These are phyloP conservation scores for Cytospora paraplurivora DNA, from an alignment of 2,329 filamentous ascomycete genomes.

Conservation along the genomic window DNA sequence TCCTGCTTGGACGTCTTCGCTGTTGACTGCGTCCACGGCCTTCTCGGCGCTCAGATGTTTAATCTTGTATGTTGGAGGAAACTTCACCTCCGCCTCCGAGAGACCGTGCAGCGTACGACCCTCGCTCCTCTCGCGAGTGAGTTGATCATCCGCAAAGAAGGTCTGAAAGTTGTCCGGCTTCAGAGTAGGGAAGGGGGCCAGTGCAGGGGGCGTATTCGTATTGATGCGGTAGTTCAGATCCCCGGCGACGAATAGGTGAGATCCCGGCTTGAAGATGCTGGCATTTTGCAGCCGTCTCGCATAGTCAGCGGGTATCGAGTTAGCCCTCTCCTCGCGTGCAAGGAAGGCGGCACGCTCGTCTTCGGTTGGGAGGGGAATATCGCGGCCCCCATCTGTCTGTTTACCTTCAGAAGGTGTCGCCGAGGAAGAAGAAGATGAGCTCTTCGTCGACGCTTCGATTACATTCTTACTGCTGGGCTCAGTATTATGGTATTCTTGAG, in stretches of 20 bases:
- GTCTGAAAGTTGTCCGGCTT: conserved; percentile 62
- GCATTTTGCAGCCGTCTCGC: conserved; percentile 50
- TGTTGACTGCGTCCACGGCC: conserved; percentile 36
- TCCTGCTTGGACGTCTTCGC: conserved; percentile 29
- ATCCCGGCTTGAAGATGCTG: conserved; percentile 73
- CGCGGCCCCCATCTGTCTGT: conserved; percentile 27
- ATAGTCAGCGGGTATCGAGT: conserved; percentile 39
- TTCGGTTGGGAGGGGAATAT: conserved; percentile 31
- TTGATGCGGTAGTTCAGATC: conserved; percentile 95
- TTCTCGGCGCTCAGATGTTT: conserved; percentile 44
- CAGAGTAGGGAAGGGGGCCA: conserved; percentile 64
- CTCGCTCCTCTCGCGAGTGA: conserved; percentile 69
- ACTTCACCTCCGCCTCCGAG: conserved; percentile 70
- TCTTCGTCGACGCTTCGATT: conserved; percentile 19
- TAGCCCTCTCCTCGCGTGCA: conserved; percentile 12
- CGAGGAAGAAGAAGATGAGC: not conserved
- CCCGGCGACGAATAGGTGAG: conserved; percentile 82
- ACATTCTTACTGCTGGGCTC: conserved; percentile 24
- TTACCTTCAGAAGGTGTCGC: conserved; percentile 6
- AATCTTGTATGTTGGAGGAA: conserved; percentile 96
- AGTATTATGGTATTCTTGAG: conserved; percentile 13
- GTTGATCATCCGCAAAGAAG: conserved; percentile 76
- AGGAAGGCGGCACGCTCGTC: conserved; percentile 33
- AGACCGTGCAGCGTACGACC: conserved; percentile 78
- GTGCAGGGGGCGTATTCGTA: conserved; percentile 60